Conservation (phyloP, 257 asterid species). For the Plantago ovata region DNA sequence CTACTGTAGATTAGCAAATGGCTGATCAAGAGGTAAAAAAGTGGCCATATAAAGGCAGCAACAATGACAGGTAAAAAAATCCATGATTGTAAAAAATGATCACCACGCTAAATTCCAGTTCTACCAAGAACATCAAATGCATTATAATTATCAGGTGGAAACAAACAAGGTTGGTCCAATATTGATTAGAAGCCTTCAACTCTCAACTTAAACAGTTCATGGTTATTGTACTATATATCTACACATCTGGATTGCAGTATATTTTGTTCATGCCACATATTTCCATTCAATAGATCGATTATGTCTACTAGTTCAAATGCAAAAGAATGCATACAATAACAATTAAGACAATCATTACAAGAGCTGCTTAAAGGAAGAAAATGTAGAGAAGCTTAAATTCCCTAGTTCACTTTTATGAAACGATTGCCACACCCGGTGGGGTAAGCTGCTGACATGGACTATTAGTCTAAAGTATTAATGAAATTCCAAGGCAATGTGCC, state of each 20-base stretch:
- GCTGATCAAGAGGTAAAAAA: too few relatives aligned
- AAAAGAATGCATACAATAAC: too few relatives aligned
- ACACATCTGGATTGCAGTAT: background rate
- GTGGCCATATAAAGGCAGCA: too few relatives aligned
- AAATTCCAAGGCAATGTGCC: background rate
- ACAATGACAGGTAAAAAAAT: too few relatives aligned
- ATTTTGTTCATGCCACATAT: background rate
- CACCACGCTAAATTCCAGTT: too few relatives aligned
- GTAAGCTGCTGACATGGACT: background rate
- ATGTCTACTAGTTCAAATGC: too few relatives aligned
- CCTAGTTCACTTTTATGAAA: background rate
- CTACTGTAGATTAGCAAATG: too few relatives aligned
- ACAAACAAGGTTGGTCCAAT: background rate
- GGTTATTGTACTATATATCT: background rate
- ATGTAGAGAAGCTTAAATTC: background rate
- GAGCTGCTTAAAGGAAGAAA: background rate
- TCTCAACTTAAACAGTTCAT: background rate
- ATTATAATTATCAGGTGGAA: too few relatives aligned
- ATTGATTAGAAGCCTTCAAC: background rate
- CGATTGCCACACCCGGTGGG: conserved; percentile 1
- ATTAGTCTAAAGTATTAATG: background rate
- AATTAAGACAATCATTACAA: too few relatives aligned
- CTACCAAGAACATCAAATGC: too few relatives aligned
- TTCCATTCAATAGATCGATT: too few relatives aligned
- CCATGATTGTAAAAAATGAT: too few relatives aligned